phyloP scores from a whole-genome alignment of 441 rosid species.

The Pelargonium fulgidum region DNA sequence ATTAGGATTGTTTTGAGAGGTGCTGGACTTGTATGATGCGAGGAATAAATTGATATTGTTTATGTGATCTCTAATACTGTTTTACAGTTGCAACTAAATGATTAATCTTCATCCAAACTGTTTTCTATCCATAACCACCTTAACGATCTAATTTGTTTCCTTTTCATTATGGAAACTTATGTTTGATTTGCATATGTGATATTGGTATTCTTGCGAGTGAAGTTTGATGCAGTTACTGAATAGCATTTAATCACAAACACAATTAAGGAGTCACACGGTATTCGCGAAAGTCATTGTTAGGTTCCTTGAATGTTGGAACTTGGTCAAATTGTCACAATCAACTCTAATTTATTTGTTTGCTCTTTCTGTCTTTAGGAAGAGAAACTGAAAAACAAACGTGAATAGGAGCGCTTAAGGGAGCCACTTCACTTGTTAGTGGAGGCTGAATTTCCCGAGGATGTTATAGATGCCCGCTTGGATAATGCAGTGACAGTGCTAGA shows the following conservation, averaged over 20 bases:
- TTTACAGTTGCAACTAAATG: too few species aligned
- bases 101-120: too few species aligned
- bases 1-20: neutral
- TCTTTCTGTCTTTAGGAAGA: constrained; percentile 50
- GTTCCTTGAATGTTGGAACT: neutral
- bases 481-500: constrained; percentile 69
- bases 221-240: too few species aligned
- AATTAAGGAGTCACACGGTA: too few species aligned
- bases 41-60: too few species aligned
- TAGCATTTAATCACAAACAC: neutral
- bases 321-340: constrained; percentile 6
- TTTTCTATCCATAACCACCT: too few species aligned
- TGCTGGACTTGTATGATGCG: too few species aligned
- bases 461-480: constrained; percentile 61
- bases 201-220: too few species aligned
- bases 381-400: constrained; percentile 84
- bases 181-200: too few species aligned
- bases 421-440: constrained; percentile 80
- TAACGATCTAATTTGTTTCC: too few species aligned
- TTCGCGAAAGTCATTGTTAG: neutral
- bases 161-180: too few species aligned
- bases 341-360: neutral
- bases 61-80: too few species aligned
- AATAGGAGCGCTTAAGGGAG: constrained; percentile 87
- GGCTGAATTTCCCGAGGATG: constrained; percentile 84